Percentiles rank a stretch among this genome's conserved stretches.
Evolutionary conservation across 2,329 filamentous ascomycete genomes (phyloP).

Genomic region (Atkinsonella texensis): DNA sequence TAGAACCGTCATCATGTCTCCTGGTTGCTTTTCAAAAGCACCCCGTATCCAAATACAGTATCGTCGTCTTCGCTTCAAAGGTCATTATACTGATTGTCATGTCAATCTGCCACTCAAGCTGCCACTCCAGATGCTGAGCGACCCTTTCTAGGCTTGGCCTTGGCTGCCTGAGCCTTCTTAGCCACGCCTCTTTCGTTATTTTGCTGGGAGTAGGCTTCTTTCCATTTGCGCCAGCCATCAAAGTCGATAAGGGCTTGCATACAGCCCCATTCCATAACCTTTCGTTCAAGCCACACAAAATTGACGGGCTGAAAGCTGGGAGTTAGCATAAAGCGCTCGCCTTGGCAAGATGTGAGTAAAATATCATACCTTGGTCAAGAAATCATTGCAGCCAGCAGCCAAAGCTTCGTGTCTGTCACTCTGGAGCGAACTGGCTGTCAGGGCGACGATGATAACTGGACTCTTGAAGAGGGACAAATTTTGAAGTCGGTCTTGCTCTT

Average conservation of each 20-base stretch:
- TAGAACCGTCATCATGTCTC: neutral
- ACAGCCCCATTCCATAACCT: constrained; percentile 98
- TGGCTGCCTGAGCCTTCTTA: constrained; percentile 26
- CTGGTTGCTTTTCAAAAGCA: neutral
- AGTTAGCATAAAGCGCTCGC: constrained; percentile 1
- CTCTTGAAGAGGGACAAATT: constrained; percentile 75
- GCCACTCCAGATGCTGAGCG: constrained; percentile 20
- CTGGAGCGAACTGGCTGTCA: constrained; percentile 89
- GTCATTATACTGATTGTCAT: neutral
- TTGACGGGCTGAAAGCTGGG: constrained; percentile 67
- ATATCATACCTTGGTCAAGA: constrained; percentile 74
- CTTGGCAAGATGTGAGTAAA: neutral
- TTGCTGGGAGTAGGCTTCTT: constrained; percentile 53
- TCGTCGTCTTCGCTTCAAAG: neutral
- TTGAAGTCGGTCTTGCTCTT: constrained; percentile 56
- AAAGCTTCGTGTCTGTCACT: constrained; percentile 91
- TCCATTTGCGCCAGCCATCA: constrained; percentile 96
- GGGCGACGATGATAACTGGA: constrained; percentile 91
- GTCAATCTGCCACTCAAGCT: too few relatives aligned
- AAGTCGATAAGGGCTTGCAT: constrained; percentile 99
- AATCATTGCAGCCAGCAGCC: constrained; percentile 94
- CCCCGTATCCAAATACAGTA: constrained; percentile 1
- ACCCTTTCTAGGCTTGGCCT: constrained; percentile 33
- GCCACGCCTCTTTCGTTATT: constrained; percentile 29
- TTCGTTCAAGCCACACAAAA: constrained; percentile 92